Conservation (phyloP, 768 basidiomycete genomes). For the Paxillus ammoniavirescens region DNA sequence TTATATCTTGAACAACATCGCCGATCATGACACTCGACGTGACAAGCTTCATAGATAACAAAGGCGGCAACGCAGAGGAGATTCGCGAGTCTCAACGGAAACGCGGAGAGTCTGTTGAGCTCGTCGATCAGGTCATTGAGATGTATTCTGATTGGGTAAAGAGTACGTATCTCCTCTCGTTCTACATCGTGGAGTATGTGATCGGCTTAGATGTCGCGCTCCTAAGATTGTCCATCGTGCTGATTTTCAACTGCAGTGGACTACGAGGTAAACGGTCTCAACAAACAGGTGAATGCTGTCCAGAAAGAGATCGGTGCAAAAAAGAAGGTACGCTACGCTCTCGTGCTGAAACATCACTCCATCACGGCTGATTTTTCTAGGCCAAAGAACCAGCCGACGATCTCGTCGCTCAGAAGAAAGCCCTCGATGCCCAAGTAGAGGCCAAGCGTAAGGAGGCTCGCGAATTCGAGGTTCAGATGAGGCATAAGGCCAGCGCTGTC, state of each 20-base stretch:
- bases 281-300: conserved; percentile 82
- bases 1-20: not conserved
- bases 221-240: not conserved
- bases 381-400: conserved; percentile 91
- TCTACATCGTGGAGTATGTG: too few relatives aligned
- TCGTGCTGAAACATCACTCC: not conserved
- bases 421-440: conserved; percentile 79
- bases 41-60: conserved; percentile 75
- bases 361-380: conserved; percentile 37
- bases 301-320: conserved; percentile 94
- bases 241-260: conserved; percentile 55
- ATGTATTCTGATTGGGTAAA: conserved; percentile 95
- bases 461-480: conserved; percentile 77
- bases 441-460: conserved; percentile 73
- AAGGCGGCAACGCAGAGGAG: conserved; percentile 89
- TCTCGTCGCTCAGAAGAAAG: conserved; percentile 78
- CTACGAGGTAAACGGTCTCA: conserved; percentile 73
- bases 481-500: conserved; percentile 73
- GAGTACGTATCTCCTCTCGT: conserved; percentile 52
- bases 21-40: conserved; percentile 78
- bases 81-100: conserved; percentile 92
- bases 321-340: conserved; percentile 69
- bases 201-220: not conserved
- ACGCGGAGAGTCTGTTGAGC: conserved; percentile 82
- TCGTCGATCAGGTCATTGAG: conserved; percentile 91